Evolutionary conservation across 352 stramenopile genomes (phyloP).

Genomic region (Aphanomyces euteiches): DNA sequence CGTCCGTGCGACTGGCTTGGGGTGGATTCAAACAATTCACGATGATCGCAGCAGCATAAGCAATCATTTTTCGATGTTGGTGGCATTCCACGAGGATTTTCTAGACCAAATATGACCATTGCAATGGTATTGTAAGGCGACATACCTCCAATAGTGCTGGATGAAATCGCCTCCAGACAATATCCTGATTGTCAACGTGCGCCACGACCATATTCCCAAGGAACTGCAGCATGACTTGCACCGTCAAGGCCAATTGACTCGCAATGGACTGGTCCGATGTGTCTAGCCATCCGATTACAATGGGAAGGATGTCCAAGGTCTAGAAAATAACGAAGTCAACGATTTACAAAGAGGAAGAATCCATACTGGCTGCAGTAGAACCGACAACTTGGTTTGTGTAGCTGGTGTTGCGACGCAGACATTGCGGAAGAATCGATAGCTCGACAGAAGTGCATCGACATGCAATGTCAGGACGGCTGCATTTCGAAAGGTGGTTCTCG

Average conservation of each 20-base stretch:
- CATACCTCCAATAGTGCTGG: constrained; percentile 62
- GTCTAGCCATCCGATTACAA: constrained; percentile 54
- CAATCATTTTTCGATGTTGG: constrained; percentile 67
- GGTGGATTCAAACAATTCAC: constrained; percentile 64
- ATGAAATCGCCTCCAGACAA: constrained; percentile 62
- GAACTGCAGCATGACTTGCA: constrained; percentile 72
- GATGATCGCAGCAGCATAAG: constrained; percentile 56
- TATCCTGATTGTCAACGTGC: constrained; percentile 43
- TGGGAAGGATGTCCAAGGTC: constrained; percentile 41
- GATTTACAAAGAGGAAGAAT: constrained; percentile 17
- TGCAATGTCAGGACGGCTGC: constrained; percentile 28
- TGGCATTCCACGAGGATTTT: constrained; percentile 82
- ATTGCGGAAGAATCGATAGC: constrained; percentile 70
- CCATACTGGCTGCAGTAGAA: constrained; percentile 25
- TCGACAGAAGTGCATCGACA: constrained; percentile 36
- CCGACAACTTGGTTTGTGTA: constrained; percentile 53
- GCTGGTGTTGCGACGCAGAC: constrained; percentile 44
- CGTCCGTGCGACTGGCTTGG: constrained; percentile 37
- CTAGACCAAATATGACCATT: constrained; percentile 33
- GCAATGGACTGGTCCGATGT: constrained; percentile 51
- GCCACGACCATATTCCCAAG: constrained; percentile 60
- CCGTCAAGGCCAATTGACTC: constrained; percentile 51
- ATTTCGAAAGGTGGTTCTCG: constrained; percentile 32
- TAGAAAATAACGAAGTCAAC: constrained; percentile 28
- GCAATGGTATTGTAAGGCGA: background rate